A percentile compares a stretch with the other conserved stretches of the same genome.
These are phyloP conservation scores for Excoecaria agallocha DNA, from an alignment of 345 rosid genomes.

Conservation along the genomic window DNA sequence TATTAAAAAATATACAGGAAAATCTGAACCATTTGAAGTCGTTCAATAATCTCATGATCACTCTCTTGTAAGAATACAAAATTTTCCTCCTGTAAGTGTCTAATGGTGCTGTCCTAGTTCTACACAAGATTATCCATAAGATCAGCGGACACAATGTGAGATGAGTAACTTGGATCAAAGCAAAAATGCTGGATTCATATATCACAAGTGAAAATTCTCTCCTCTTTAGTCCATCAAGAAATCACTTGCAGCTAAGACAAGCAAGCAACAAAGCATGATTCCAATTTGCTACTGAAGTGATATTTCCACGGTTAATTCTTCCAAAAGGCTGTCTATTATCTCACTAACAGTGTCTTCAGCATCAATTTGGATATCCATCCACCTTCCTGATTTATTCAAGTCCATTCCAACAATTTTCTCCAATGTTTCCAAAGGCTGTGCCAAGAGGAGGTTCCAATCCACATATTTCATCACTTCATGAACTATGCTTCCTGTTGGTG, in stretches of 20 bases:
- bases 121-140: too few species aligned
- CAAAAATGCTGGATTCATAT: too few species aligned
- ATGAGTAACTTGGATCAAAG: too few species aligned
- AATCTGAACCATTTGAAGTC: too few species aligned
- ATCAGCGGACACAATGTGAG: too few species aligned
- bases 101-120: too few species aligned
- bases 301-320: slow-evolving; percentile 46
- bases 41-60: too few species aligned
- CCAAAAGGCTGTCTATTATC: slow-evolving; percentile 46
- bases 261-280: slow-evolving; percentile 3
- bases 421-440: slow-evolving; percentile 27
- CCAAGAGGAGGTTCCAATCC: slow-evolving; percentile 40
- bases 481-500: slow-evolving; percentile 25
- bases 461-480: slow-evolving; percentile 48
- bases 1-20: too few species aligned
- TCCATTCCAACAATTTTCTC: slow-evolving; percentile 50
- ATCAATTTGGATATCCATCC: slow-evolving; percentile 47
- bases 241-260: neutral
- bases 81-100: too few species aligned
- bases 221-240: neutral
- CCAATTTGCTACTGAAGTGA: slow-evolving; percentile 26
- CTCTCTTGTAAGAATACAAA: too few species aligned
- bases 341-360: slow-evolving; percentile 48
- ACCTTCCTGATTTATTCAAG: slow-evolving; percentile 42
- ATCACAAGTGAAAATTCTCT: neutral